Evolutionary conservation across 2,329 filamentous ascomycete genomes (phyloP).

Genomic region (Pseudocercospora musae): DNA sequence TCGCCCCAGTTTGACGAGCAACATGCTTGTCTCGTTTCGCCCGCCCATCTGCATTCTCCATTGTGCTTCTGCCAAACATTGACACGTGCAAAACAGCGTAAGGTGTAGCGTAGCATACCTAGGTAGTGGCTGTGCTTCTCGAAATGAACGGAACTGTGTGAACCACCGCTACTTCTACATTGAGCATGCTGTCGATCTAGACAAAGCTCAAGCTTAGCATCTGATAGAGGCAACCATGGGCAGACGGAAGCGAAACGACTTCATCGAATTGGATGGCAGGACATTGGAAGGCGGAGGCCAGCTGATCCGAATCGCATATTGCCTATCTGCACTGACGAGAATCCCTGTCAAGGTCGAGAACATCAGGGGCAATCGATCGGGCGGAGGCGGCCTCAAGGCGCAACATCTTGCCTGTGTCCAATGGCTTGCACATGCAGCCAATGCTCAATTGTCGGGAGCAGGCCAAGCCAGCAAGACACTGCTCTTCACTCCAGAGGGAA

Average conservation of each 20-base stretch:
- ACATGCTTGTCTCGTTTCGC: not conserved
- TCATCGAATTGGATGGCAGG: slow-evolving; percentile 37
- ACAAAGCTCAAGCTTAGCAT: not conserved
- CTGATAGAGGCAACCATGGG: not conserved
- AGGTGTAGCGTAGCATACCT: not conserved
- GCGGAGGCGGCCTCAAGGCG: slow-evolving; percentile 54
- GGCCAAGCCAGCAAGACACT: slow-evolving; percentile 44
- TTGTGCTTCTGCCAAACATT: too few species aligned
- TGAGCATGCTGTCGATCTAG: too few species aligned
- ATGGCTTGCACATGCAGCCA: slow-evolving; percentile 51
- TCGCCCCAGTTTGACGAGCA: not conserved
- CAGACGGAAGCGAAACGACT: slow-evolving; percentile 6
- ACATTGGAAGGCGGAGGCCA: slow-evolving; percentile 59
- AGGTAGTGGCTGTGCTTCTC: not conserved
- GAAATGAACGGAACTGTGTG: not conserved
- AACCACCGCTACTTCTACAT: not conserved
- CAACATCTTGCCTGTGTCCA: slow-evolving; percentile 56
- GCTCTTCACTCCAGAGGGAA: slow-evolving; percentile 36
- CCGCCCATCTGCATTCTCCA: not conserved
- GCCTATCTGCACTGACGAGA: slow-evolving; percentile 52
- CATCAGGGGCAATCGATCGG: slow-evolving; percentile 53
- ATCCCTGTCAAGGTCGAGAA: slow-evolving; percentile 50
- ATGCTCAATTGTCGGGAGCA: slow-evolving; percentile 43
- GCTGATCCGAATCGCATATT: slow-evolving; percentile 55
- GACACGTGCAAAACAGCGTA: not conserved